A percentile compares a stretch with the other conserved stretches of the same genome.
Conservation (phyloP, 768 basidiomycete species). For the Calocybe cyanea region DNA sequence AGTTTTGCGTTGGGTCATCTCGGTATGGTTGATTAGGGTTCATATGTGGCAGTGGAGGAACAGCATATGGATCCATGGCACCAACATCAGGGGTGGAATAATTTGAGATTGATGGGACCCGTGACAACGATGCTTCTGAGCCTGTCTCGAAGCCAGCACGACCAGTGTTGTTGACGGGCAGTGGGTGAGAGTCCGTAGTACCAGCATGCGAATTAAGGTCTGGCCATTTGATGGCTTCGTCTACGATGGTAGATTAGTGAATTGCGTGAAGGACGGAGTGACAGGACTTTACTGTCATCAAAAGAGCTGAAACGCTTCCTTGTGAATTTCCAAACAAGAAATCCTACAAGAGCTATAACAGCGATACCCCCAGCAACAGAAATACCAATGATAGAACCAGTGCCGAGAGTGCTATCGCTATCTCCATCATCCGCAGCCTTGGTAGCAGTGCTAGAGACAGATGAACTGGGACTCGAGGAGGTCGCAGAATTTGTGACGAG, state of each 20-base stretch:
- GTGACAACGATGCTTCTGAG: conserved; percentile 54
- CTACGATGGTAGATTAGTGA: conserved; percentile 29
- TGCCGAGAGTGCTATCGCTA: conserved; percentile 42
- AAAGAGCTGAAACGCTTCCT: conserved; percentile 73
- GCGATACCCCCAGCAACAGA: conserved; percentile 81
- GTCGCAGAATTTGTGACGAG: conserved; percentile 23
- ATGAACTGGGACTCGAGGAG: conserved; percentile 17
- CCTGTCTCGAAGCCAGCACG: conserved; percentile 70
- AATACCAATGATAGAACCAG: conserved; percentile 74
- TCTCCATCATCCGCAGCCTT: conserved; percentile 16
- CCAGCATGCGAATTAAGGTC: conserved; percentile 70
- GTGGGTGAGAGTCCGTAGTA: conserved; percentile 48
- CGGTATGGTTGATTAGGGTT: conserved; percentile 76
- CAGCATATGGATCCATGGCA: conserved; percentile 68
- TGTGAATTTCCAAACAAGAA: conserved; percentile 85
- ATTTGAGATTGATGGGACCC: conserved; percentile 42
- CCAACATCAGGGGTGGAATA: conserved; percentile 50
- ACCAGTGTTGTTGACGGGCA: conserved; percentile 68
- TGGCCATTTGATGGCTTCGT: conserved; percentile 89
- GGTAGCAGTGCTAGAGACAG: conserved; percentile 27
- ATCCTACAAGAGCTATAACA: conserved; percentile 63
- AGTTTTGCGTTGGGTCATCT: conserved; percentile 62
- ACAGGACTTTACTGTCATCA: conserved; percentile 65
- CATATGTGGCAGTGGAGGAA: conserved; percentile 77
- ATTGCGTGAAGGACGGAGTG: conserved; percentile 5